phyloP scores from a whole-genome alignment of 805 yeast species.

The Metschnikowia rubicola region DNA sequence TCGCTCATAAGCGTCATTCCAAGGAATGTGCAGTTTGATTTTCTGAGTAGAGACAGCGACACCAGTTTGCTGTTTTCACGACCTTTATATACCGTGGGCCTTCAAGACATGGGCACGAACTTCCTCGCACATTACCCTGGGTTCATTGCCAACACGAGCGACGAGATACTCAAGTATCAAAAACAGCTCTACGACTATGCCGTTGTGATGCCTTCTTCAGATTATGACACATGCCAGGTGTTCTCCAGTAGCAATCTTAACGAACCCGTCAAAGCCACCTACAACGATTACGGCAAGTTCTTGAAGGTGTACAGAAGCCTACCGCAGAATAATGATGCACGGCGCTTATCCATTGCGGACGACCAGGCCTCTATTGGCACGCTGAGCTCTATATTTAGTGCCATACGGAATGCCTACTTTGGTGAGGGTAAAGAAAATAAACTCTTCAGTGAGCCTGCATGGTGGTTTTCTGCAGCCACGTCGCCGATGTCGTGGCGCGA shows the following conservation, averaged over 20 bases:
- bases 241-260: constrained; percentile 9
- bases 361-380: constrained; percentile 31
- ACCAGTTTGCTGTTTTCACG: constrained; percentile 25
- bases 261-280: constrained; percentile 27
- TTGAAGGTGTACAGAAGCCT: constrained; percentile 28
- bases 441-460: constrained; percentile 29
- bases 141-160: constrained; percentile 63
- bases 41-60: constrained; percentile 6
- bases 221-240: constrained; percentile 9
- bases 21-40: constrained; percentile 39
- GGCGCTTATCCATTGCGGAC: constrained; percentile 17
- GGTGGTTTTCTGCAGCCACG: constrained; percentile 44
- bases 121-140: constrained; percentile 25
- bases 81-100: constrained; percentile 62
- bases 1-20: constrained; percentile 65
- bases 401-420: constrained; percentile 10
- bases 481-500: constrained; percentile 55
- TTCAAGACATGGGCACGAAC: constrained; percentile 44
- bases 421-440: constrained; percentile 6
- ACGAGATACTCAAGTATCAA: constrained; percentile 59
- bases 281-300: constrained; percentile 37
- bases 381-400: constrained; percentile 22
- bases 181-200: constrained; percentile 47
- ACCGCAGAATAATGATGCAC: constrained; percentile 8
- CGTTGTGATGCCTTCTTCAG: constrained; percentile 22